Evolutionary conservation across 2,329 filamentous ascomycete genomes (phyloP), one percentile per base, ranked within the genome.

Genomic region (Xylaria sp.): DNA sequence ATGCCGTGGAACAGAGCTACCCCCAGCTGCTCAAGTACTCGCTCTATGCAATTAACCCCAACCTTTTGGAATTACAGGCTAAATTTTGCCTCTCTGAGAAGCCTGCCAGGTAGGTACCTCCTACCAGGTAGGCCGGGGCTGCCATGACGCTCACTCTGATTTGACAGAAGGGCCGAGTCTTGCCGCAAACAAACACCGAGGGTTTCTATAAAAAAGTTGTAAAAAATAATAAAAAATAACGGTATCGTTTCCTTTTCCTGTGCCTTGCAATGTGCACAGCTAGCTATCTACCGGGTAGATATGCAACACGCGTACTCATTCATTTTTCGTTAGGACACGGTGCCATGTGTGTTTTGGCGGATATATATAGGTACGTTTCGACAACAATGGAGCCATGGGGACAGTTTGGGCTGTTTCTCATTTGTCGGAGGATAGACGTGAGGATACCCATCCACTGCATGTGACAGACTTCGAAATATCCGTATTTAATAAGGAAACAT

Each of bases 91-190:
- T 63, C 38, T 59, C 56, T 48, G 56, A 54, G 44, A n/a, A n/a
- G n/a, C n/a, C n/a, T n/a, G n/a, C n/a, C n/a, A n/a, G n/a, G n/a
- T n/a, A n/a, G n/a, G n/a, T n/a, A n/a, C n/a, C n/a, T n/a, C n/a
- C n/a, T n/a, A n/a, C 47, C 54, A 57, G 44, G 49, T 60, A 26
- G 50, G 41, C 39, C 29, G 43, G 39, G 17, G n/a, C 44, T 54
- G 40, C 7, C 41, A 52, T 39, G 50, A n/a, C n/a, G 40, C 50
- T 46, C 54, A 53, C 48, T 55, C 48, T 60, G 54, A 65, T 64
- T 66, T 61, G 63, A 59, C 48, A 46, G 54, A 58, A 60, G 58
- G 50, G 52, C 63, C 62, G 63, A 58, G 46, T 63, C 56, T 62
- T 51, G 48, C 61, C 62, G 57, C 47, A 44, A 54, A 57, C 54